Evolutionary conservation across 345 rosid species (phyloP).

Genomic region (Raphanus sativus): DNA sequence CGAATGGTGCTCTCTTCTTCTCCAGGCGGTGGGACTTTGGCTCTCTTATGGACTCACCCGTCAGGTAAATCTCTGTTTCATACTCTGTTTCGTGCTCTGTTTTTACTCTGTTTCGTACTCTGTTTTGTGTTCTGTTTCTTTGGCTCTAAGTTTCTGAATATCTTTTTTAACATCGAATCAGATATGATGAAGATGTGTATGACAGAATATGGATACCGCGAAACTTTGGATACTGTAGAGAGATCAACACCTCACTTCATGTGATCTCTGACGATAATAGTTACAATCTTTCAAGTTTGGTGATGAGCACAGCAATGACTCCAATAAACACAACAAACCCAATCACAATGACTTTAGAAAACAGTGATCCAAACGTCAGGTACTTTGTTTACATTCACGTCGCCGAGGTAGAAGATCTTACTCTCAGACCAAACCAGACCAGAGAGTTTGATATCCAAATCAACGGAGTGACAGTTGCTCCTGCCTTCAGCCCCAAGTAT

Average conservation of each 20-base stretch:
- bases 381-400: constrained; percentile 49
- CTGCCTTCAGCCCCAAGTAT: constrained; percentile 35
- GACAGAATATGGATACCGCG: neutral
- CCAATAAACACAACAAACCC: constrained; percentile 24
- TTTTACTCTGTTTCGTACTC: too few species aligned
- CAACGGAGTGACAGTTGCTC: constrained; percentile 11
- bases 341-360: neutral
- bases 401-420: constrained; percentile 43
- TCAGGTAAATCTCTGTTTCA: constrained; percentile 20
- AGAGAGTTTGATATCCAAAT: constrained; percentile 36
- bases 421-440: constrained; percentile 36
- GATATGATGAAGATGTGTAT: neutral
- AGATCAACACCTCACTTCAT: constrained; percentile 9
- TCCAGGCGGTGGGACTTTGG: constrained; percentile 37
- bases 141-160: neutral
- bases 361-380: constrained; percentile 6
- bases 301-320: constrained; percentile 41
- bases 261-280: neutral
- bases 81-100: neutral
- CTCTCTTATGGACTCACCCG: constrained; percentile 8
- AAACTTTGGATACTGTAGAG: constrained; percentile 1
- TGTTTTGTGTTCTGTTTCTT: neutral
- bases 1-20: constrained; percentile 35
- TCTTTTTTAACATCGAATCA: neutral
- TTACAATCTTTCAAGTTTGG: constrained; percentile 31